These are phyloP conservation scores for Eucalyptus brandiana DNA, from an alignment of 345 rosid genomes.

Conservation along the genomic window DNA sequence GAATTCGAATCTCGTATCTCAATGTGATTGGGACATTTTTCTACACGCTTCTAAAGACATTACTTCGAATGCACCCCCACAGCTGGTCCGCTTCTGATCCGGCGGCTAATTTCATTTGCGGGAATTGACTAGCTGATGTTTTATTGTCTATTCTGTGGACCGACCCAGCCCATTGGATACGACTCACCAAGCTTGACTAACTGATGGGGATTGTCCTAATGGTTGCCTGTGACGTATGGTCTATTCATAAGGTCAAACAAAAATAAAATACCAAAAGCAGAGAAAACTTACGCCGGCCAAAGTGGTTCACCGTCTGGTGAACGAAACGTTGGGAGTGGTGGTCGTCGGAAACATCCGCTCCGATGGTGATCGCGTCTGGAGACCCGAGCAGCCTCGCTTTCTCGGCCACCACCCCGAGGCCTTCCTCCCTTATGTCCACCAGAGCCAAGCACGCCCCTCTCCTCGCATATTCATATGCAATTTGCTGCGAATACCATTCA, in stretches of 20 bases:
- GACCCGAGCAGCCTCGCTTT: conserved; percentile 4
- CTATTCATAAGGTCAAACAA: background rate
- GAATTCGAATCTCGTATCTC: background rate
- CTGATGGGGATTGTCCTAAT: background rate
- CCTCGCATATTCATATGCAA: conserved; percentile 16
- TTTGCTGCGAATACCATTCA: background rate
- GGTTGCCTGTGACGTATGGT: background rate
- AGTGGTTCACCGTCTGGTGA: conserved; percentile 1
- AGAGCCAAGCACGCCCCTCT: conserved; percentile 15
- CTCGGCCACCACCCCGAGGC: conserved; percentile 3
- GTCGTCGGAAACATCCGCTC: conserved; percentile 4
- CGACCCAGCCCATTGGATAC: background rate
- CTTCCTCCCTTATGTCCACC: conserved; percentile 8
- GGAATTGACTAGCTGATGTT: background rate
- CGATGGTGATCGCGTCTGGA: background rate
- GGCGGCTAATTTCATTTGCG: background rate
- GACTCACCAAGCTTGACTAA: background rate
- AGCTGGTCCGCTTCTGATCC: background rate
- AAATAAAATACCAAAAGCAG: background rate
- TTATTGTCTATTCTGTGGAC: background rate
- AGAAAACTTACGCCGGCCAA: conserved; percentile 6
- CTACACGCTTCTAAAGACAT: background rate
- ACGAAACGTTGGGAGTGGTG: conserved; percentile 1
- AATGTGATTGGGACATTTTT: background rate
- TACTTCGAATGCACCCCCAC: background rate